Conservation (phyloP, 2,329 filamentous ascomycete genomes). For the Elsinoe fawcettii region DNA sequence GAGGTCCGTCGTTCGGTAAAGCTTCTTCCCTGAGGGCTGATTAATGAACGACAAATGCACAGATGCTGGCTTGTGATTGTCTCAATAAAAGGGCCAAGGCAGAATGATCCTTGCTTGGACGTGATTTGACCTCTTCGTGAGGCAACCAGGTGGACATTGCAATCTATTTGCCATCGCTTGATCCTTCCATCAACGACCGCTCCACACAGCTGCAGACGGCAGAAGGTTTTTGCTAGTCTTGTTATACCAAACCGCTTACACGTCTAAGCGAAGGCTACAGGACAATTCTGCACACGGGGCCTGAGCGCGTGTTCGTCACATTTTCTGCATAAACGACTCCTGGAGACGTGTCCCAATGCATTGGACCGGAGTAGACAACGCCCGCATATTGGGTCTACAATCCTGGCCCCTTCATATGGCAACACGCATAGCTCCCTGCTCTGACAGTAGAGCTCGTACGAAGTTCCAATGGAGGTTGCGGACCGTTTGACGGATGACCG, state of each 20-base stretch:
- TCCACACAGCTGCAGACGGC: not conserved
- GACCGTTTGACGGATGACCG: not conserved
- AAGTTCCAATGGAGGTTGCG: not conserved
- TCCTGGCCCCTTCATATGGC: not conserved
- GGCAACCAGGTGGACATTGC: not conserved
- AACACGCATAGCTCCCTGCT: no score
- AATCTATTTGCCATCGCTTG: not conserved
- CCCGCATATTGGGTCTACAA: not conserved
- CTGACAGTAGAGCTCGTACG: not conserved
- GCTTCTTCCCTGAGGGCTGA: constrained; percentile 5
- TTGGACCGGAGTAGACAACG: not conserved
- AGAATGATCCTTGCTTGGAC: not conserved
- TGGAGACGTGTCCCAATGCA: not conserved
- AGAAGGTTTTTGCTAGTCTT: not conserved
- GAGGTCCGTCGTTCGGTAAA: constrained; percentile 1
- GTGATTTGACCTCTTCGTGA: not conserved
- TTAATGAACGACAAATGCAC: constrained; percentile 11
- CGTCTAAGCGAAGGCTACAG: not conserved
- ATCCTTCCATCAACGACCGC: not conserved
- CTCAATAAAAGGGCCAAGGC: not conserved
- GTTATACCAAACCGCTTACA: not conserved
- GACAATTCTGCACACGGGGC: not conserved
- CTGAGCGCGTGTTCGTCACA: not conserved
- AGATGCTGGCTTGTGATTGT: not conserved
- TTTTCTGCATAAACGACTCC: not conserved